Evolutionary conservation across 2,329 filamentous ascomycete species (phyloP).

Genomic region (Epichloe glyceriae): DNA sequence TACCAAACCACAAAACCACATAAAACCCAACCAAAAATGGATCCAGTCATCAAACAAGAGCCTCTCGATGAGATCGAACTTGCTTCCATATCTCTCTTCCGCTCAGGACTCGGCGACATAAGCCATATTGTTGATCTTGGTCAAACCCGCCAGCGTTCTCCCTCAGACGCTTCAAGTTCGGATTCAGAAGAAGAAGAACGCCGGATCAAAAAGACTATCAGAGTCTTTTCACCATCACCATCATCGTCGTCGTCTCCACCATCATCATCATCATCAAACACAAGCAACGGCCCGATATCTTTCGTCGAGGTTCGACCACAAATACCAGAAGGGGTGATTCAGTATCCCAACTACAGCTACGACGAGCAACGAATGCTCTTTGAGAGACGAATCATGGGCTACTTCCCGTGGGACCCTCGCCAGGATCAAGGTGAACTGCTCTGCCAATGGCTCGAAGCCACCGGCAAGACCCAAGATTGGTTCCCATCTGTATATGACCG

Average conservation of each 20-base stretch:
- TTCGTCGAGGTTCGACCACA: neutral
- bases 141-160: neutral
- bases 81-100: neutral
- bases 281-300: neutral
- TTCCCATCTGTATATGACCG: neutral
- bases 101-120: neutral
- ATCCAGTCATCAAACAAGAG: neutral
- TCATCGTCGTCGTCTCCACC: too few relatives aligned
- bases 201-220: neutral
- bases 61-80: neutral
- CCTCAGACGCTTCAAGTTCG: neutral
- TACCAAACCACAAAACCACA: neutral
- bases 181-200: neutral
- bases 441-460: neutral
- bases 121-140: neutral
- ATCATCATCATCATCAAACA: neutral
- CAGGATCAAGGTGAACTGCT: neutral
- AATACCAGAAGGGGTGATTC: neutral
- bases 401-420: neutral
- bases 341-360: neutral
- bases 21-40: neutral
- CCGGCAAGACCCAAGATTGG: neutral
- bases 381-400: neutral
- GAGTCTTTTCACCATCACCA: neutral
- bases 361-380: neutral